phyloP scores from a whole-genome alignment of 352 stramenopile species.

The Pilasporangium apinafurcum region DNA sequence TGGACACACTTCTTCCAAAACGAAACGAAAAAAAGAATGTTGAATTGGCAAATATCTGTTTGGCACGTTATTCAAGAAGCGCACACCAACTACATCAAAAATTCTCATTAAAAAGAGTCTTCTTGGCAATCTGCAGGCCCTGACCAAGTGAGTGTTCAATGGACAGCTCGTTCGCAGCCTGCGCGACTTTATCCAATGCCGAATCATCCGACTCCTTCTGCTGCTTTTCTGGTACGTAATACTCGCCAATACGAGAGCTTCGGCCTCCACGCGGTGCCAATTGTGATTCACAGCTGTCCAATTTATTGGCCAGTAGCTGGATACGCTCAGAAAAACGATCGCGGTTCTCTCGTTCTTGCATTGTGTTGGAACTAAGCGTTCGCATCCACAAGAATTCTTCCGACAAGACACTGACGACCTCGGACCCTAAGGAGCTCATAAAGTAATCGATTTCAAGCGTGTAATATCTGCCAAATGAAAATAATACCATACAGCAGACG shows the following conservation, averaged over 20 bases:
- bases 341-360: conserved; percentile 86
- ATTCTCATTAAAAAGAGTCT: conserved; percentile 80
- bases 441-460: conserved; percentile 96
- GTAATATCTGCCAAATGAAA: conserved; percentile 76
- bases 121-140: conserved; percentile 78
- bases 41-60: no score
- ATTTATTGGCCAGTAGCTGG: conserved; percentile 77
- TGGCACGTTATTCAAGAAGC: not conserved
- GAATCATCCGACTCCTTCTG: conserved; percentile 72
- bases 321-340: conserved; percentile 89
- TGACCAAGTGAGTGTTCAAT: conserved; percentile 82
- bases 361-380: conserved; percentile 86
- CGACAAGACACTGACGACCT: conserved; percentile 91
- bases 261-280: conserved; percentile 45
- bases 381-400: conserved; percentile 93
- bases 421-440: conserved; percentile 89
- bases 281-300: conserved; percentile 69
- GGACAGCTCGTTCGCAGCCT: conserved; percentile 80
- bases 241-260: conserved; percentile 73
- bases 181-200: conserved; percentile 80
- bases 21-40: no score
- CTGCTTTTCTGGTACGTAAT: conserved; percentile 84
- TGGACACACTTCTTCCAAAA: no score
- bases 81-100: conserved; percentile 18
- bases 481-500: not conserved